phyloP scores from a whole-genome alignment of 2,329 filamentous ascomycete genomes.

The Penicillium sp. region DNA sequence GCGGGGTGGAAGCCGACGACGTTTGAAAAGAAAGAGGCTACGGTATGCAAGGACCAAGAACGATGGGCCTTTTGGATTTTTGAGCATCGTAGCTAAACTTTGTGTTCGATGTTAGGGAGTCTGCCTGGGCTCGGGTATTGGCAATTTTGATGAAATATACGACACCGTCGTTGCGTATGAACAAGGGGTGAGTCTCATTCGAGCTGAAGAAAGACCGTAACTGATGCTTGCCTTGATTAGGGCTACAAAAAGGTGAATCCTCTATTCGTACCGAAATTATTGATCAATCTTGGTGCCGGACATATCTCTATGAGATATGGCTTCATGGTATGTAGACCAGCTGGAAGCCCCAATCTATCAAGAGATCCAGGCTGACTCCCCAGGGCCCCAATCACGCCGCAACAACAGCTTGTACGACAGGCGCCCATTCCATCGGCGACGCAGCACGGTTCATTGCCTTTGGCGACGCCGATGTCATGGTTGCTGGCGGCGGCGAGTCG shows the following conservation, averaged over 20 bases:
- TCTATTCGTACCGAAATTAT: slow-evolving; percentile 85
- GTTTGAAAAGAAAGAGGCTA: slow-evolving; percentile 68
- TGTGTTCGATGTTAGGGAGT: slow-evolving; percentile 61
- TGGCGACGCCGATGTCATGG: slow-evolving; percentile 91
- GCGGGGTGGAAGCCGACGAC: slow-evolving; percentile 70
- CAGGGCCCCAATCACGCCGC: slow-evolving; percentile 88
- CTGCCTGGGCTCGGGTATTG: slow-evolving; percentile 92
- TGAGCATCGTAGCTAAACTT: slow-evolving; percentile 9
- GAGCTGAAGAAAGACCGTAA: not conserved
- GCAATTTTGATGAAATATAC: slow-evolving; percentile 89
- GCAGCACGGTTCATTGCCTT: slow-evolving; percentile 89
- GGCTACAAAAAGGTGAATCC: slow-evolving; percentile 93
- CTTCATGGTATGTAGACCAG: slow-evolving; percentile 57
- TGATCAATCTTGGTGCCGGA: slow-evolving; percentile 93
- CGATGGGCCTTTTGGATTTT: not conserved
- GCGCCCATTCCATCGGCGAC: slow-evolving; percentile 91
- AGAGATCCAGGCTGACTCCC: not conserved
- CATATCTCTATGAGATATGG: slow-evolving; percentile 93
- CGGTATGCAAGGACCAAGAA: slow-evolving; percentile 47
- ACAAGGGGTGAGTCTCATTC: slow-evolving; percentile 59
- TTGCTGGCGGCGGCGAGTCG: slow-evolving; percentile 92
- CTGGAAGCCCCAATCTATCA: not conserved
- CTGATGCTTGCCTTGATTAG: slow-evolving; percentile 47
- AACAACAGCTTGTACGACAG: slow-evolving; percentile 95
- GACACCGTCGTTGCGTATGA: slow-evolving; percentile 76